Conservation (phyloP, 2,329 filamentous ascomycete genomes). For the Penicillium sp. region DNA sequence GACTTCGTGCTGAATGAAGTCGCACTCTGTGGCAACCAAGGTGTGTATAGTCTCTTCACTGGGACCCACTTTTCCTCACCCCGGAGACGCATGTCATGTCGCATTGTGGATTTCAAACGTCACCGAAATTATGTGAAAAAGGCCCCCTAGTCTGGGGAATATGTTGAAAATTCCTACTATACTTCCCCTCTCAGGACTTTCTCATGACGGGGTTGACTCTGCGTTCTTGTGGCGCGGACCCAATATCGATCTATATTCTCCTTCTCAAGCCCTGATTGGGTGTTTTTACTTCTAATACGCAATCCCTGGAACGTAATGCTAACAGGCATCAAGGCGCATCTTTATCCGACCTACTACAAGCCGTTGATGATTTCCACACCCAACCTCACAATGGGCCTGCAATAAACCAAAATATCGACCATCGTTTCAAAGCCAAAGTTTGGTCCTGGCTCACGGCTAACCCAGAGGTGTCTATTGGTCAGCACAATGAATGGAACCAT, state of each 20-base stretch:
- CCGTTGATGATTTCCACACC: conserved; percentile 32
- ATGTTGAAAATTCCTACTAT: neutral
- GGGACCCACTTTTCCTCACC: conserved; percentile 18
- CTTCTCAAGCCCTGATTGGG: neutral
- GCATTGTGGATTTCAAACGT: conserved; percentile 3
- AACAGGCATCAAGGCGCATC: conserved; percentile 28
- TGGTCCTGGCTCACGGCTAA: conserved; percentile 52
- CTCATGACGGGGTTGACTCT: neutral
- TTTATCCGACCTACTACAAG: conserved; percentile 28
- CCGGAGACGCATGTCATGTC: conserved; percentile 5
- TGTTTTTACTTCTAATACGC: neutral
- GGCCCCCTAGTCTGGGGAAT: neutral
- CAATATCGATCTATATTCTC: neutral
- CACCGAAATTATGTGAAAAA: neutral
- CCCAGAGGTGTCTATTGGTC: conserved; percentile 47
- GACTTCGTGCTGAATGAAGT: conserved; percentile 52
- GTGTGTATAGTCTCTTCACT: conserved; percentile 36
- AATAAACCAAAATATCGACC: conserved; percentile 35
- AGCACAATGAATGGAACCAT: conserved; percentile 34
- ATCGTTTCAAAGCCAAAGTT: conserved; percentile 44
- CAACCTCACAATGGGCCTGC: conserved; percentile 12
- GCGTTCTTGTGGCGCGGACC: neutral
- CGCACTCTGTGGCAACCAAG: conserved; percentile 50
- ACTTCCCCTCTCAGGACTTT: neutral
- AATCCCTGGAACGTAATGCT: conserved; percentile 10